These are phyloP conservation scores for Astrocystis sublimbata DNA, from an alignment of 495 filamentous ascomycete species.

Conservation along the genomic window DNA sequence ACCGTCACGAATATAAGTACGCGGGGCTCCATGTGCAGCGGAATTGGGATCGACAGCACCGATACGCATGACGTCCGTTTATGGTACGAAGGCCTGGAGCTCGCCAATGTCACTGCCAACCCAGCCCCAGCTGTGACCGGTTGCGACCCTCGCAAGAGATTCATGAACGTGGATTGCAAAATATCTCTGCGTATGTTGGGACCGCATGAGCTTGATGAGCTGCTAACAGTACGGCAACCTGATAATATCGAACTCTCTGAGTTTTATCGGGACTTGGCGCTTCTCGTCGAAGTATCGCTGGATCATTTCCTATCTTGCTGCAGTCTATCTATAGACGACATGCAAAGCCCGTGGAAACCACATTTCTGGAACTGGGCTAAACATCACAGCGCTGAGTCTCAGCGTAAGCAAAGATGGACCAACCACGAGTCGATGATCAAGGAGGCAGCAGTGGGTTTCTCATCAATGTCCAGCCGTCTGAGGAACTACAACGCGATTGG, in stretches of 20 bases:
- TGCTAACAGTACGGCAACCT: neutral
- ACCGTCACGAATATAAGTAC: neutral
- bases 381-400: neutral
- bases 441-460: neutral
- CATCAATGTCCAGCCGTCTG: neutral
- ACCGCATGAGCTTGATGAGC: neutral
- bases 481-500: conserved; percentile 1
- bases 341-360: neutral
- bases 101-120: conserved; percentile 6
- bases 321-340: neutral
- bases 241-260: neutral
- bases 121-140: neutral
- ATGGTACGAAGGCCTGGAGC: conserved; percentile 17
- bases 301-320: neutral
- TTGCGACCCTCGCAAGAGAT: conserved; percentile 10
- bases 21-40: conserved; percentile 3
- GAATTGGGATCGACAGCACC: neutral
- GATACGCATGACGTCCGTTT: conserved; percentile 4
- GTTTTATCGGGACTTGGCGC: neutral
- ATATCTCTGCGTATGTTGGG: conserved; percentile 5
- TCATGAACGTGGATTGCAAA: conserved; percentile 15
- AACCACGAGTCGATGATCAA: neutral
- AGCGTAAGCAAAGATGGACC: neutral
- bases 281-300: neutral
- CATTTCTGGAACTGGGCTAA: neutral